Percentiles rank a stretch among this genome's conserved stretches.
Evolutionary conservation across 192 early-diverging fungal species (phyloP).

Genomic region (Obelidium mucronatum): DNA sequence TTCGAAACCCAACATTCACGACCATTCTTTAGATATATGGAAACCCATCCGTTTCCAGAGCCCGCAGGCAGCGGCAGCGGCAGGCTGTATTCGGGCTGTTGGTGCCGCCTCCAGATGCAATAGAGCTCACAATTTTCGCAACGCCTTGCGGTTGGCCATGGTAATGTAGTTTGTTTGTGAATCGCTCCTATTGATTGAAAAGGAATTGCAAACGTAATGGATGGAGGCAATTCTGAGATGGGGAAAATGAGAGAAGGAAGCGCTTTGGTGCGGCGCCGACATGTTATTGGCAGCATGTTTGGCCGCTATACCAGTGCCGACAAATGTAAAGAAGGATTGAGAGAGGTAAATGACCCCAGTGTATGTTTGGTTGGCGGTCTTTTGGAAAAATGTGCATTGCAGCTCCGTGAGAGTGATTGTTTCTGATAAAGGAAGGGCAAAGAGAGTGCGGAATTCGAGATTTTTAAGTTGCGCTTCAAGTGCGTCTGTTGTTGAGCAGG

Average conservation of each 20-base stretch:
- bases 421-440: slow-evolving; percentile 53
- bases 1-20: slow-evolving; percentile 14
- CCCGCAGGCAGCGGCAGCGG: no score
- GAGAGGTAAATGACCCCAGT: slow-evolving; percentile 57
- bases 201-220: slow-evolving; percentile 48
- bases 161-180: slow-evolving; percentile 16
- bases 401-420: slow-evolving; percentile 55
- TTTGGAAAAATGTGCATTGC: slow-evolving; percentile 51
- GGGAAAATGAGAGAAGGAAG: slow-evolving; percentile 27
- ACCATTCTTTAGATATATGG: slow-evolving; percentile 22
- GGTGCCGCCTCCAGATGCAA: not conserved
- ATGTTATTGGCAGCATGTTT: not conserved
- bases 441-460: slow-evolving; percentile 58
- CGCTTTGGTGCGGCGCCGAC: not conserved
- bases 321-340: slow-evolving; percentile 59
- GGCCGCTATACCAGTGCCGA: slow-evolving; percentile 28
- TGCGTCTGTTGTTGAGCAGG: slow-evolving; percentile 28
- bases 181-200: slow-evolving; percentile 45
- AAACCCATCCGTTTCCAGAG: slow-evolving; percentile 25
- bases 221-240: not conserved
- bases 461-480: slow-evolving; percentile 55
- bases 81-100: not conserved
- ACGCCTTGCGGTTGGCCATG: not conserved
- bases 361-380: slow-evolving; percentile 22
- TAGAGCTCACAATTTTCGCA: not conserved